Conservation (phyloP, 805 yeast genomes). For the Yarrowia divulgata region DNA sequence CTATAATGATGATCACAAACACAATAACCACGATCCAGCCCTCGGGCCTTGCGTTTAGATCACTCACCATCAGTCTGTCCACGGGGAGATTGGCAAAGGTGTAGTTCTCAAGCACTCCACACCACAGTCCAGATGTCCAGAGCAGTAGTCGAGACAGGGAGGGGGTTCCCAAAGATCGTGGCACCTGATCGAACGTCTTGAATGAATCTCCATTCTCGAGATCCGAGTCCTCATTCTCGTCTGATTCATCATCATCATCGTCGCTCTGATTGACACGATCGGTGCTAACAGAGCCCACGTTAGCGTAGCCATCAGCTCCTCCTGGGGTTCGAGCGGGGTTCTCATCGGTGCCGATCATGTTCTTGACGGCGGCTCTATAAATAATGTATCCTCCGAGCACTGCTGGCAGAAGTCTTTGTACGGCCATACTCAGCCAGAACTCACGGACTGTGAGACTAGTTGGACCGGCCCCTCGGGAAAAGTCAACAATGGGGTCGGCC, state of each 20-base stretch:
- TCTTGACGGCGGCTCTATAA: constrained; percentile 54
- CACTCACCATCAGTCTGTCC: constrained; percentile 77
- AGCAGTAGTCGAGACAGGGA: constrained; percentile 53
- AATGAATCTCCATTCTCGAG: neutral
- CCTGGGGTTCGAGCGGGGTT: constrained; percentile 12
- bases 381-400: constrained; percentile 73
- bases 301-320: constrained; percentile 1
- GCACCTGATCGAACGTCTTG: neutral
- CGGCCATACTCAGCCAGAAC: constrained; percentile 54
- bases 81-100: constrained; percentile 90
- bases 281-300: neutral
- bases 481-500: constrained; percentile 71
- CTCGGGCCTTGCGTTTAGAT: constrained; percentile 78
- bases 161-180: constrained; percentile 21
- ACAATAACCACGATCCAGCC: constrained; percentile 57
- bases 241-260: neutral
- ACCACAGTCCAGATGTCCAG: constrained; percentile 86
- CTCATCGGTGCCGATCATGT: constrained; percentile 53
- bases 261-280: neutral
- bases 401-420: constrained; percentile 77
- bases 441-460: neutral
- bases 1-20: constrained; percentile 57
- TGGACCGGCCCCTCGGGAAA: neutral
- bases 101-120: constrained; percentile 82
- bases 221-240: neutral